Conservation (phyloP, 2,329 filamentous ascomycete species). For the Hymenoscyphus fructigenus region DNA sequence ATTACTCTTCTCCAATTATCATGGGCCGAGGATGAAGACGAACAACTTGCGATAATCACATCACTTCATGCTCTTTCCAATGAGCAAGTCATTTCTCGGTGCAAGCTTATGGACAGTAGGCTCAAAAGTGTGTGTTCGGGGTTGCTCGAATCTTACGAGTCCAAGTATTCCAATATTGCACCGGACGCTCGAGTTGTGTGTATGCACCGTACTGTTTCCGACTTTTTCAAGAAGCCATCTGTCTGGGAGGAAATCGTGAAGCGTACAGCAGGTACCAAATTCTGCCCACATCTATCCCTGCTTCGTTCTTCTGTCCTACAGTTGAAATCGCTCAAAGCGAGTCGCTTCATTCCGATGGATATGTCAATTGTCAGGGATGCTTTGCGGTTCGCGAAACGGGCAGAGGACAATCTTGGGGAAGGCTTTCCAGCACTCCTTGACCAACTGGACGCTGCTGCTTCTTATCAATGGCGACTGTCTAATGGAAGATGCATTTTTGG, state of each 20-base stretch:
- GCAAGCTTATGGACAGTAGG: conserved; percentile 11
- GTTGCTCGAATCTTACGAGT: conserved; percentile 10
- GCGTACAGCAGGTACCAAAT: conserved; percentile 5
- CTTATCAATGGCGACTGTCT: conserved; percentile 13
- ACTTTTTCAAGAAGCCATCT: conserved; percentile 11
- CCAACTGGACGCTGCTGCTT: conserved; percentile 11
- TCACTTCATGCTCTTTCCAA: background rate
- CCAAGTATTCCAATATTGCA: conserved; percentile 8
- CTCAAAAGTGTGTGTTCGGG: conserved; percentile 14
- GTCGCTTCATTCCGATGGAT: background rate
- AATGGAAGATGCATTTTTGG: background rate
- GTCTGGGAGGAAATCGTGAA: conserved; percentile 9
- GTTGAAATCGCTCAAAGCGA: conserved; percentile 4
- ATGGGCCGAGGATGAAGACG: conserved; percentile 11
- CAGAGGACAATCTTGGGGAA: background rate
- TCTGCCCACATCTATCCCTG: conserved; percentile 7
- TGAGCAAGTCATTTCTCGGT: conserved; percentile 1
- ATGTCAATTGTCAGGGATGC: conserved; percentile 13
- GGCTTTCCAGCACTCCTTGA: conserved; percentile 8
- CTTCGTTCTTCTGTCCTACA: conserved; percentile 8
- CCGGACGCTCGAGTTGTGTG: conserved; percentile 12
- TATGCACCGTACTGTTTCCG: conserved; percentile 11
- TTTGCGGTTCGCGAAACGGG: conserved; percentile 6
- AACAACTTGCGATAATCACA: conserved; percentile 5
- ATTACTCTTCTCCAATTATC: conserved; percentile 12